Evolutionary conservation across 805 yeast genomes (phyloP).

Genomic region (Candida palmyrensis): DNA sequence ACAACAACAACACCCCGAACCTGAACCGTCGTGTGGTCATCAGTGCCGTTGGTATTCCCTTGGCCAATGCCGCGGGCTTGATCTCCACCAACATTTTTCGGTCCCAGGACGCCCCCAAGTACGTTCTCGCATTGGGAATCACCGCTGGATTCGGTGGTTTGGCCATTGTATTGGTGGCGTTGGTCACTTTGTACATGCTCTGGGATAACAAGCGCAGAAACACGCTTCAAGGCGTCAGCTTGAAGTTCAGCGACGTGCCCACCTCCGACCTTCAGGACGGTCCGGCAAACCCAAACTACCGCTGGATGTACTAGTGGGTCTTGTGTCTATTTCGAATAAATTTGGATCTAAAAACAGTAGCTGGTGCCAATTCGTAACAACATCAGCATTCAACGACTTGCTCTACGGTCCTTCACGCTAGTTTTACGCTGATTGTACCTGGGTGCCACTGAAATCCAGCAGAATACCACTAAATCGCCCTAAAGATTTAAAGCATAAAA

Average conservation of each 20-base stretch:
- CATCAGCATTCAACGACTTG: too few species aligned
- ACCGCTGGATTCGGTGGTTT: conserved; percentile 27
- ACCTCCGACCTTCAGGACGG: conserved; percentile 41
- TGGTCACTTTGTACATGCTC: conserved; percentile 30
- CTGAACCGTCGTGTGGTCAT: conserved; percentile 42
- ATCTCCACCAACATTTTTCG: conserved; percentile 28
- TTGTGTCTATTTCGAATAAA: background rate
- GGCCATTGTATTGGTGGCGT: conserved; percentile 19
- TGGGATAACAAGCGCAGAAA: conserved; percentile 40
- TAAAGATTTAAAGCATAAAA: too few species aligned
- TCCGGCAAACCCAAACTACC: conserved; percentile 37
- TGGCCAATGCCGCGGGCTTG: conserved; percentile 28
- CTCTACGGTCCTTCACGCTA: too few species aligned
- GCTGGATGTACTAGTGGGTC: conserved; percentile 39
- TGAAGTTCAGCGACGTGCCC: conserved; percentile 36
- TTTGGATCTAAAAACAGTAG: background rate
- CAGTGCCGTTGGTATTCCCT: conserved; percentile 39
- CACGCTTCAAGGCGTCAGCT: conserved; percentile 31
- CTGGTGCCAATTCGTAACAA: background rate
- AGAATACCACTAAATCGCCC: too few species aligned
- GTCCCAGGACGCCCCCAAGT: conserved; percentile 27
- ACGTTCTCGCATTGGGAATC: conserved; percentile 25
- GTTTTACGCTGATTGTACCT: too few species aligned
- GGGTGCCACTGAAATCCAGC: too few species aligned
- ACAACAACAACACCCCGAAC: conserved; percentile 44